Conservation (phyloP, 306 rosid species). For the Gynostemma pentaphyllum region DNA sequence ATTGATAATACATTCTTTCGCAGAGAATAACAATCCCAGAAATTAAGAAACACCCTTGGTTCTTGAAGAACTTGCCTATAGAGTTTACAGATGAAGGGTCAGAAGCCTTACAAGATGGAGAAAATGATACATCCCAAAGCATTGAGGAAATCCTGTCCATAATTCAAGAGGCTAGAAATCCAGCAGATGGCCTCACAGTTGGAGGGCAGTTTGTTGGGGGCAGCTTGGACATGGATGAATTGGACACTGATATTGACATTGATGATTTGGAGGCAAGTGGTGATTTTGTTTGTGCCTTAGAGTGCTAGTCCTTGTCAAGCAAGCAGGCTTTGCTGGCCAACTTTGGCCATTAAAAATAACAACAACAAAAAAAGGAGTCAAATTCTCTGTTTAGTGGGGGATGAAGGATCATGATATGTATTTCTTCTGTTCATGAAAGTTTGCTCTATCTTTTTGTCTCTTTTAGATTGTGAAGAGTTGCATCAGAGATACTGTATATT, state of each 20-base stretch:
- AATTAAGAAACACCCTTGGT: conserved; percentile 72
- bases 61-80: conserved; percentile 50
- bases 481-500: conserved; percentile 13
- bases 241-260: conserved; percentile 65
- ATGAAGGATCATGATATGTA: background rate
- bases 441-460: conserved; percentile 24
- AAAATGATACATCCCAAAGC: conserved; percentile 27
- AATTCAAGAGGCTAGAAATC: conserved; percentile 63
- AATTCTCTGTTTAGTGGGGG: conserved; percentile 12
- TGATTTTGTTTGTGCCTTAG: conserved; percentile 83
- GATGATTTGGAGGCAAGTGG: conserved; percentile 84
- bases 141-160: conserved; percentile 54
- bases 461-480: conserved; percentile 16
- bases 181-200: conserved; percentile 37
- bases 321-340: conserved; percentile 4
- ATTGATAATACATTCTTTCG: background rate
- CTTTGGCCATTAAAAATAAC: conserved; percentile 13
- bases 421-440: conserved; percentile 25
- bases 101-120: conserved; percentile 17
- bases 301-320: conserved; percentile 6
- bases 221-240: conserved; percentile 82
- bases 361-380: conserved; percentile 24
- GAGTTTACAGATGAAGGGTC: conserved; percentile 52
- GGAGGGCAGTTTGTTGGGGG: conserved; percentile 60
- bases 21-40: conserved; percentile 89